phyloP scores from a whole-genome alignment of 1,284 basidiomycete species.

The Cryptococcus sp. region DNA sequence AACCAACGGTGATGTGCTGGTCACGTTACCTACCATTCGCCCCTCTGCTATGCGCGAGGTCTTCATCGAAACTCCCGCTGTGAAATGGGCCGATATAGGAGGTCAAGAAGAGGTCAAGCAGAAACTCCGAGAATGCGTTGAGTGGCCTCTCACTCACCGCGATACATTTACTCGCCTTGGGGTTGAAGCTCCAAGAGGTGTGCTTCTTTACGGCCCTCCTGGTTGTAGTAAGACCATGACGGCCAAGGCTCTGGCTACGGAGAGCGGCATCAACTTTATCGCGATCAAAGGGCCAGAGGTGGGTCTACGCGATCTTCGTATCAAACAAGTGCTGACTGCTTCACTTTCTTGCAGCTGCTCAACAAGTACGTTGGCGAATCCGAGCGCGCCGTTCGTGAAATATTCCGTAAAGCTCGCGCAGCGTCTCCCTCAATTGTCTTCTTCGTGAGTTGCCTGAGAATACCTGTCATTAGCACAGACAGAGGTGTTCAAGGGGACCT shows the following conservation, averaged over 20 bases:
- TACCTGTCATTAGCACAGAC: no score
- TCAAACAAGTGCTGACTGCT: not conserved
- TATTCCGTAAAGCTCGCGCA: slow-evolving; percentile 91
- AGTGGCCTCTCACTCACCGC: slow-evolving; percentile 89
- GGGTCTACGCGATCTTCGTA: slow-evolving; percentile 20
- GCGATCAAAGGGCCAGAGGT: slow-evolving; percentile 98
- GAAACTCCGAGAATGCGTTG: slow-evolving; percentile 81
- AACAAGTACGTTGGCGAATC: slow-evolving; percentile 99
- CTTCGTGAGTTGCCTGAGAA: slow-evolving; percentile 66
- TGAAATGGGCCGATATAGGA: slow-evolving; percentile 86
- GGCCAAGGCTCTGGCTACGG: slow-evolving; percentile 89
- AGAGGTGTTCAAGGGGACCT: not conserved
- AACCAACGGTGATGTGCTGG: slow-evolving; percentile 65
- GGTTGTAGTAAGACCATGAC: slow-evolving; percentile 97
- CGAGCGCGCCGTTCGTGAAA: slow-evolving; percentile 89
- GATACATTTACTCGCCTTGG: slow-evolving; percentile 85
- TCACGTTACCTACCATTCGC: slow-evolving; percentile 74
- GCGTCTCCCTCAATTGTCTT: slow-evolving; percentile 95
- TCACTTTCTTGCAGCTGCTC: slow-evolving; percentile 63
- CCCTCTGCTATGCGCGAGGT: slow-evolving; percentile 94
- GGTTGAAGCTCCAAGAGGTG: slow-evolving; percentile 82
- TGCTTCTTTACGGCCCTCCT: slow-evolving; percentile 93
- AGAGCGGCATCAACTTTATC: slow-evolving; percentile 94
- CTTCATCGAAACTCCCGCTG: slow-evolving; percentile 79
- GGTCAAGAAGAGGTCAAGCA: slow-evolving; percentile 78